Percentiles rank a stretch among this genome's conserved stretches.
These are phyloP conservation scores for Hydnum rufescens DNA, from an alignment of 768 basidiomycete species.

Conservation along the genomic window DNA sequence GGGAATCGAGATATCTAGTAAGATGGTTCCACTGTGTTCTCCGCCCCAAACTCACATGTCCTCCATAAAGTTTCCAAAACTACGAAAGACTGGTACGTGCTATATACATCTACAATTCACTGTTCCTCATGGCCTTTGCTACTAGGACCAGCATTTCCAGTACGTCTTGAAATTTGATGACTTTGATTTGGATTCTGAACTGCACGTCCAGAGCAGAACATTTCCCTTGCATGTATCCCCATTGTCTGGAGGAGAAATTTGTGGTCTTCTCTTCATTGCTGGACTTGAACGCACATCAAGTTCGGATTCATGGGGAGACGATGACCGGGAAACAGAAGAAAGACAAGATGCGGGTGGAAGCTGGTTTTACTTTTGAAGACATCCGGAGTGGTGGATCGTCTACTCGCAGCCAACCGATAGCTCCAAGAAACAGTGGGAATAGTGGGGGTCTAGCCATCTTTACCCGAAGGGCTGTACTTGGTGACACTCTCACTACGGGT, in stretches of 20 bases:
- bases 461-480: too few species aligned
- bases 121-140: background rate
- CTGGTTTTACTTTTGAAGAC: slow-evolving; percentile 48
- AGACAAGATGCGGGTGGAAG: slow-evolving; percentile 47
- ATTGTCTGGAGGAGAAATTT: slow-evolving; percentile 75
- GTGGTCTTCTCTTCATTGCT: slow-evolving; percentile 78
- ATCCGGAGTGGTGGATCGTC: too few species aligned
- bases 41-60: background rate
- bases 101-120: slow-evolving; percentile 12
- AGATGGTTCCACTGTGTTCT: slow-evolving; percentile 18
- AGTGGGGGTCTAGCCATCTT: too few species aligned
- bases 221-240: slow-evolving; percentile 49
- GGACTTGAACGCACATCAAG: slow-evolving; percentile 82
- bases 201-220: slow-evolving; percentile 33
- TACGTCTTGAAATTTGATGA: slow-evolving; percentile 20
- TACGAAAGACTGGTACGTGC: slow-evolving; percentile 47
- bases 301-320: slow-evolving; percentile 59
- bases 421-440: too few species aligned
- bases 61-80: slow-evolving; percentile 41
- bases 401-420: too few species aligned
- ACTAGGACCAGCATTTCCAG: slow-evolving; percentile 1
- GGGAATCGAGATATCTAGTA: slow-evolving; percentile 73
- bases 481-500: background rate
- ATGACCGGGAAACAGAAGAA: slow-evolving; percentile 52
- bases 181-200: slow-evolving; percentile 40